phyloP scores from a whole-genome alignment of 2,329 filamentous ascomycete genomes.

The Xylariaceae sp. region DNA sequence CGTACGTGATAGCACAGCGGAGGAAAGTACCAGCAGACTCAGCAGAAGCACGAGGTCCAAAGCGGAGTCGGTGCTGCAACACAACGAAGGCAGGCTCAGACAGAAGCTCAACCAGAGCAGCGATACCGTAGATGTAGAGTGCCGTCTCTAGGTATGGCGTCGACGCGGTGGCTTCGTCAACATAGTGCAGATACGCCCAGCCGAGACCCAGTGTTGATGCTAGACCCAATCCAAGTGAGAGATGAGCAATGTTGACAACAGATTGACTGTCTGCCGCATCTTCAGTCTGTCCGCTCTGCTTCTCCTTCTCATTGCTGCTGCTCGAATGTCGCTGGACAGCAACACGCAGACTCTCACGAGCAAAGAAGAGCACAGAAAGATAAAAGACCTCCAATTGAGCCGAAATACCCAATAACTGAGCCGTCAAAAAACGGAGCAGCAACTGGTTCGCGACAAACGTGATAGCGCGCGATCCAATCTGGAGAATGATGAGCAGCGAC shows the following conservation, averaged over 20 bases:
- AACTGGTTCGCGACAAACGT: conserved; percentile 92
- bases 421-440: conserved; percentile 81
- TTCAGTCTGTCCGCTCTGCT: conserved; percentile 7
- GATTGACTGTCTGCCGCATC: conserved; percentile 55
- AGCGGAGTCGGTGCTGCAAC: conserved; percentile 74
- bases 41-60: conserved; percentile 72
- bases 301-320: not conserved
- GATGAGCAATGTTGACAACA: conserved; percentile 81
- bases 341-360: conserved; percentile 84
- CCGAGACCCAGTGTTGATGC: conserved; percentile 60
- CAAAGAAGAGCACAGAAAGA: conserved; percentile 89
- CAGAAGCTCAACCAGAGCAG: conserved; percentile 66
- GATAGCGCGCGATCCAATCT: conserved; percentile 77
- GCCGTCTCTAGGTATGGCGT: conserved; percentile 59
- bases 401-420: conserved; percentile 75
- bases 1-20: conserved; percentile 72
- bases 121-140: conserved; percentile 51
- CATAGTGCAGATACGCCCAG: conserved; percentile 58
- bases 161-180: conserved; percentile 42
- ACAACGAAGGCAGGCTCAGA: conserved; percentile 87
- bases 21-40: conserved; percentile 77
- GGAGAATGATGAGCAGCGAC: conserved; percentile 79
- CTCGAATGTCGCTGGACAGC: conserved; percentile 72
- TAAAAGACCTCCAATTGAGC: conserved; percentile 92
- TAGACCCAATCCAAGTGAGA: conserved; percentile 66